Conservation (phyloP, 257 asterid species). For the Vinca minor region DNA sequence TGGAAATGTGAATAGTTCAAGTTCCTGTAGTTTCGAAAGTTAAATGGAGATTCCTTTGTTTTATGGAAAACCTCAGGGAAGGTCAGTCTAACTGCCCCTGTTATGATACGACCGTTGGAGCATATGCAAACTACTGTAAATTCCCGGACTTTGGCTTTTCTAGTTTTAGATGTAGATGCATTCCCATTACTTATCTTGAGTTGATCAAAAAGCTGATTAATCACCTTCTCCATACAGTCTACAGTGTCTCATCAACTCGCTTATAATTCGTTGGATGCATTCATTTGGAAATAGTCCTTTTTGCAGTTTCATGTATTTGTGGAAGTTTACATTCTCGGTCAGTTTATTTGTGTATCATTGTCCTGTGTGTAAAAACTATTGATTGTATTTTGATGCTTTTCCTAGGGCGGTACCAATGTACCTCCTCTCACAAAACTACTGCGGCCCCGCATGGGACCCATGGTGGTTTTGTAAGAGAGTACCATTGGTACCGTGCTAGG, state of each 20-base stretch:
- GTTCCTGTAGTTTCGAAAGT: not conserved
- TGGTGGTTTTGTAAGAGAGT: no score
- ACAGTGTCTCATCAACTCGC: not conserved
- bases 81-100: not conserved
- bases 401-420: no score
- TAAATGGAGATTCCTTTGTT: not conserved
- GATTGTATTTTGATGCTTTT: not conserved
- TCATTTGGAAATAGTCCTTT: not conserved
- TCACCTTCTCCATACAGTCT: not conserved
- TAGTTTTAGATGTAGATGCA: not conserved
- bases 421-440: no score
- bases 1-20: not conserved
- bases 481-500: no score
- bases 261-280: not conserved
- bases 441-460: no score
- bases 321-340: not conserved
- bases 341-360: not conserved
- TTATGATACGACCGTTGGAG: not conserved
- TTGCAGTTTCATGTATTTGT: not conserved
- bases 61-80: not conserved
- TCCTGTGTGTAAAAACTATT: not conserved
- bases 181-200: not conserved
- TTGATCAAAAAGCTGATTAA: not conserved
- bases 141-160: not conserved
- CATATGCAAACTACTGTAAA: not conserved